These are phyloP conservation scores for Boletus pseudo-olivaceus DNA, from an alignment of 768 basidiomycete genomes.

Conservation along the genomic window DNA sequence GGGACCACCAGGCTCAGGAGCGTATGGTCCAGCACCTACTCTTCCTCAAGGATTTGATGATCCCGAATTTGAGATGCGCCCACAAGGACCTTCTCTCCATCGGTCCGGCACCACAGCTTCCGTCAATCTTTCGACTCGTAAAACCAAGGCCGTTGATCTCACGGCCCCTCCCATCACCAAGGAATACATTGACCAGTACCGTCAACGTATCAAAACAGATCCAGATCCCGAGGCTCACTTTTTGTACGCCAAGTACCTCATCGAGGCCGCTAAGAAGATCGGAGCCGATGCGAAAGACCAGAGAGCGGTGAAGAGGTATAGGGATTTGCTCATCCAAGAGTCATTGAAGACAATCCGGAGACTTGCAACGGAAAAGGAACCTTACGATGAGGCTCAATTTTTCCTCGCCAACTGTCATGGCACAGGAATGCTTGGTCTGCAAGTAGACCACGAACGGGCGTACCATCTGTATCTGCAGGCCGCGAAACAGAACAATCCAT, in stretches of 20 bases:
- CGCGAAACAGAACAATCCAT: slow-evolving; percentile 93
- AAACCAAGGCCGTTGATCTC: slow-evolving; percentile 80
- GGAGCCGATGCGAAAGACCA: slow-evolving; percentile 70
- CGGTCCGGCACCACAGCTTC: slow-evolving; percentile 58
- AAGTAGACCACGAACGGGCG: slow-evolving; percentile 96
- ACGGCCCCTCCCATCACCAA: slow-evolving; percentile 87
- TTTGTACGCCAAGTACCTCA: slow-evolving; percentile 96
- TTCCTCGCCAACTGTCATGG: slow-evolving; percentile 97
- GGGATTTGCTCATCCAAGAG: slow-evolving; percentile 82
- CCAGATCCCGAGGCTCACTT: slow-evolving; percentile 99
- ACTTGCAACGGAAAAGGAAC: slow-evolving; percentile 86
- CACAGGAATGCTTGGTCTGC: slow-evolving; percentile 91
- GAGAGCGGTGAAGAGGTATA: slow-evolving; percentile 84
- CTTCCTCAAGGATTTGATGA: slow-evolving; percentile 34
- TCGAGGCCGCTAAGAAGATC: slow-evolving; percentile 95
- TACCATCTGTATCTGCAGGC: slow-evolving; percentile 97
- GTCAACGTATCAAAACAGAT: slow-evolving; percentile 94
- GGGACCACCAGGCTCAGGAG: slow-evolving; percentile 9
- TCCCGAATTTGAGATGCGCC: slow-evolving; percentile 54
- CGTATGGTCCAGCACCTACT: slow-evolving; percentile 23
- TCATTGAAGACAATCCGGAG: slow-evolving; percentile 90
- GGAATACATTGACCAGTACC: slow-evolving; percentile 96
- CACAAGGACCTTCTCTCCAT: slow-evolving; percentile 41
- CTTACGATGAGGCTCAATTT: slow-evolving; percentile 96
- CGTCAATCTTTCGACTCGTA: slow-evolving; percentile 53